A percentile compares a stretch with the other conserved stretches of the same genome.
Evolutionary conservation across 352 stramenopile species (phyloP).

Genomic region (Phytophthora citricola): DNA sequence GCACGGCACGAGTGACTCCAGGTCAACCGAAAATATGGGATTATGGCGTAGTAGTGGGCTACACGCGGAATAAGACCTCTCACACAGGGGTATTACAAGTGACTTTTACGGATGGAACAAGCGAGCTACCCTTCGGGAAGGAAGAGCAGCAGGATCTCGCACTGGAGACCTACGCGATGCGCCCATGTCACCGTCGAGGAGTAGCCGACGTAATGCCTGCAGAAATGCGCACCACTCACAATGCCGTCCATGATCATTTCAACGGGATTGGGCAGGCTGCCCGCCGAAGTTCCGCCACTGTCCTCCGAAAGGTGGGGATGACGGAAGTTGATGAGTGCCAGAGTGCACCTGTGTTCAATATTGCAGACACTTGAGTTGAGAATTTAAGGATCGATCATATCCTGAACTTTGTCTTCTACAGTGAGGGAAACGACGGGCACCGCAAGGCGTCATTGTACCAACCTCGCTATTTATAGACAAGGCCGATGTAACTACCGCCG

Average conservation of each 20-base stretch:
- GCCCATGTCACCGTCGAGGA: neutral
- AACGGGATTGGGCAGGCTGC: conserved; percentile 9
- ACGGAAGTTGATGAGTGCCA: neutral
- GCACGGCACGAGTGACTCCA: conserved; percentile 1
- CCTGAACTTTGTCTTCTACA: conserved; percentile 16
- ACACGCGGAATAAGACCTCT: neutral
- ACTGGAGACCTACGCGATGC: conserved; percentile 10
- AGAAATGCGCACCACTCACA: conserved; percentile 17
- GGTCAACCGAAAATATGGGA: conserved; percentile 21
- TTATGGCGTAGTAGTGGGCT: conserved; percentile 14
- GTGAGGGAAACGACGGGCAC: neutral
- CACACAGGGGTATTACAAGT: conserved; percentile 11
- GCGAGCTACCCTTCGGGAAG: neutral
- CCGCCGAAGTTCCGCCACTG: neutral
- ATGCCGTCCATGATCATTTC: conserved; percentile 2
- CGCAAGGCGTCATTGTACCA: neutral
- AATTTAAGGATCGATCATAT: conserved; percentile 11
- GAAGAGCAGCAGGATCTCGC: conserved; percentile 11
- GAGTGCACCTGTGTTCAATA: neutral
- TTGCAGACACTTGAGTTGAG: neutral
- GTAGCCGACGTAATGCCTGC: conserved; percentile 8
- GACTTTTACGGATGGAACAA: conserved; percentile 1
- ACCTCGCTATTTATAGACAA: neutral
- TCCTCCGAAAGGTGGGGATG: conserved; percentile 4
- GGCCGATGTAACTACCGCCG: no score